These are phyloP conservation scores for Omphalotus olearius DNA, from an alignment of 1,284 basidiomycete genomes.

Conservation along the genomic window DNA sequence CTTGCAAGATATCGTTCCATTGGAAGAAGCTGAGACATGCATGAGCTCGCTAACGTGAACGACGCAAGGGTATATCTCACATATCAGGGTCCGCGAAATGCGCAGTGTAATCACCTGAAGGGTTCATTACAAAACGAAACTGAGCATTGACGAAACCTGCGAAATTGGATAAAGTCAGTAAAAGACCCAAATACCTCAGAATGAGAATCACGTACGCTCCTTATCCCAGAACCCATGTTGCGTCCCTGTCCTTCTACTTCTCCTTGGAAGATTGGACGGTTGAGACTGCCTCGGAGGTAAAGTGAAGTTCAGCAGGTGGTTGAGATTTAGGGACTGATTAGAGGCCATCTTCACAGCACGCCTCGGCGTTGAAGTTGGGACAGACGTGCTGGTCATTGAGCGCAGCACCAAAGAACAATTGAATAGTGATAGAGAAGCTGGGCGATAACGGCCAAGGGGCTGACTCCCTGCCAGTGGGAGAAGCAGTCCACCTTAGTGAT, in stretches of 20 bases:
- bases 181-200: constrained; percentile 12
- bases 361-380: constrained; percentile 39
- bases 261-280: constrained; percentile 57
- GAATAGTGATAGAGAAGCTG: background rate
- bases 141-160: constrained; percentile 90
- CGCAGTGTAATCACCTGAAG: constrained; percentile 87
- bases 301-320: constrained; percentile 82
- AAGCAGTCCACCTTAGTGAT: constrained; percentile 10
- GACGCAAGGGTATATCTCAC: constrained; percentile 39
- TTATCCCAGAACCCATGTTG: constrained; percentile 76
- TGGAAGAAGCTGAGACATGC: constrained; percentile 70
- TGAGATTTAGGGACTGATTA: constrained; percentile 60
- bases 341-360: constrained; percentile 64
- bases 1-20: constrained; percentile 95
- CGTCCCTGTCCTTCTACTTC: constrained; percentile 63
- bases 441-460: background rate
- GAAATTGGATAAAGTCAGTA: constrained; percentile 3
- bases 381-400: constrained; percentile 24
- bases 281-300: constrained; percentile 73
- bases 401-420: constrained; percentile 6
- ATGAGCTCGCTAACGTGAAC: constrained; percentile 9
- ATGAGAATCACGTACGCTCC: constrained; percentile 62
- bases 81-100: constrained; percentile 96
- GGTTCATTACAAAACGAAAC: constrained; percentile 92
- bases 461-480: constrained; percentile 28